phyloP scores from a whole-genome alignment of 2,329 filamentous ascomycete species.

The Exophiala sp. region DNA sequence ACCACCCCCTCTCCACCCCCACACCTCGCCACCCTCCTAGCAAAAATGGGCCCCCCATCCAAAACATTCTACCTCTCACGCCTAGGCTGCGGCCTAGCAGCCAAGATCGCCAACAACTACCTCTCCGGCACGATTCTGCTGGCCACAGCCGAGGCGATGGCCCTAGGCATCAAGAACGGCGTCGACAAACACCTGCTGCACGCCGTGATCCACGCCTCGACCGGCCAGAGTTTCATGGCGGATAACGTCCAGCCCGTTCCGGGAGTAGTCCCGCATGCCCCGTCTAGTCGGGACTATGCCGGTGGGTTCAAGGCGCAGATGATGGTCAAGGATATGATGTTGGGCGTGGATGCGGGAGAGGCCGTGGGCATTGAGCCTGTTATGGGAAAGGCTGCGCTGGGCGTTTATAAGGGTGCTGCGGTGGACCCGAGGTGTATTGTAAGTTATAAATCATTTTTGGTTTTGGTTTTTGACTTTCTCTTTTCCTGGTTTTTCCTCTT shows the following conservation, averaged over 20 bases:
- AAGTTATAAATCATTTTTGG: too few species aligned
- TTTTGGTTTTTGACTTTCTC: too few species aligned
- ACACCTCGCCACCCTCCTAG: slow-evolving; percentile 1
- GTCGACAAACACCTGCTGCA: slow-evolving; percentile 8
- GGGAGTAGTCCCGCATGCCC: not conserved
- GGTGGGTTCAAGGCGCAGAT: slow-evolving; percentile 1
- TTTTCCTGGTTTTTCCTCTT: too few species aligned
- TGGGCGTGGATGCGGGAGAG: slow-evolving; percentile 8
- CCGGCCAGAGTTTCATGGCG: slow-evolving; percentile 11
- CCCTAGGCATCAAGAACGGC: slow-evolving; percentile 8
- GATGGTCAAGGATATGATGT: slow-evolving; percentile 3
- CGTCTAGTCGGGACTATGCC: slow-evolving; percentile 4
- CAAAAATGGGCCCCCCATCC: slow-evolving; percentile 3
- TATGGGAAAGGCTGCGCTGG: slow-evolving; percentile 7
- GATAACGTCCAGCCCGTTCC: slow-evolving; percentile 5
- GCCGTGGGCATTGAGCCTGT: slow-evolving; percentile 1
- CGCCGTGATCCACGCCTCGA: slow-evolving; percentile 9
- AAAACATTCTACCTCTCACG: slow-evolving; percentile 5
- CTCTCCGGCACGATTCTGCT: slow-evolving; percentile 9
- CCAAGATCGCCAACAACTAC: slow-evolving; percentile 16
- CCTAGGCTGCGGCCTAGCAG: slow-evolving; percentile 7
- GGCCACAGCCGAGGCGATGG: slow-evolving; percentile 6
- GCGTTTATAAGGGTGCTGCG: not conserved
- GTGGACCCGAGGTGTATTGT: too few species aligned
- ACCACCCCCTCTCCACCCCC: not conserved